Conservation (phyloP, 805 yeast genomes). For the Saccharomycopsis vini region DNA sequence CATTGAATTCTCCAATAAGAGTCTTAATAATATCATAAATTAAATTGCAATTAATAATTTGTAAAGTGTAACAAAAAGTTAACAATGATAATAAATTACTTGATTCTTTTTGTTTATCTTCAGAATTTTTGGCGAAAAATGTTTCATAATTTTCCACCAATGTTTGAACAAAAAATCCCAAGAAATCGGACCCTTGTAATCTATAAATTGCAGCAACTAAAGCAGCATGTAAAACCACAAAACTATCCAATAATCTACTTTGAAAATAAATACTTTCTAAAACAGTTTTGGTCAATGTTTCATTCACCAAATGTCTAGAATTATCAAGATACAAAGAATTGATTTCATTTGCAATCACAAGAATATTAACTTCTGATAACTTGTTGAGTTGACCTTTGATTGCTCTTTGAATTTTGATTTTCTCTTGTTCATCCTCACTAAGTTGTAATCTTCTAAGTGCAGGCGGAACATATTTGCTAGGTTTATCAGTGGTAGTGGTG, state of each 20-base stretch:
- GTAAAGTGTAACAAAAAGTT: slow-evolving; percentile 69
- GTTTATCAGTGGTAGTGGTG: neutral
- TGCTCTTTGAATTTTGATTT: slow-evolving; percentile 43
- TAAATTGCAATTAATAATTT: slow-evolving; percentile 62
- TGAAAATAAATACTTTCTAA: slow-evolving; percentile 52
- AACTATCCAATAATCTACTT: slow-evolving; percentile 65
- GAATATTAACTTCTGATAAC: slow-evolving; percentile 79
- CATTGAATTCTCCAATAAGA: slow-evolving; percentile 50
- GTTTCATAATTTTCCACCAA: slow-evolving; percentile 62
- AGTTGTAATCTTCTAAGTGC: slow-evolving; percentile 53
- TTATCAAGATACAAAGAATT: slow-evolving; percentile 52
- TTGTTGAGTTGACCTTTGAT: slow-evolving; percentile 81
- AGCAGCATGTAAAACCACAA: slow-evolving; percentile 72
- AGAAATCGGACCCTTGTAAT: slow-evolving; percentile 78
- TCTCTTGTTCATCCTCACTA: slow-evolving; percentile 34
- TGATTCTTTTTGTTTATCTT: slow-evolving; percentile 34
- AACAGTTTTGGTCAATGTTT: slow-evolving; percentile 52
- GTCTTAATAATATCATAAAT: slow-evolving; percentile 64
- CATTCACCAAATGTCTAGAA: slow-evolving; percentile 76
- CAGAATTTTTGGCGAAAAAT: slow-evolving; percentile 30
- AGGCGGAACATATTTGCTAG: slow-evolving; percentile 72
- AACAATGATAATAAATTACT: slow-evolving; percentile 66
- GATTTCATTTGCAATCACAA: slow-evolving; percentile 60
- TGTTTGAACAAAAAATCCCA: slow-evolving; percentile 75
- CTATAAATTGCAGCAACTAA: slow-evolving; percentile 67